These are phyloP conservation scores for Protomyces macrosporus DNA, from an alignment of 1,139 yeast genomes.

Conservation along the genomic window DNA sequence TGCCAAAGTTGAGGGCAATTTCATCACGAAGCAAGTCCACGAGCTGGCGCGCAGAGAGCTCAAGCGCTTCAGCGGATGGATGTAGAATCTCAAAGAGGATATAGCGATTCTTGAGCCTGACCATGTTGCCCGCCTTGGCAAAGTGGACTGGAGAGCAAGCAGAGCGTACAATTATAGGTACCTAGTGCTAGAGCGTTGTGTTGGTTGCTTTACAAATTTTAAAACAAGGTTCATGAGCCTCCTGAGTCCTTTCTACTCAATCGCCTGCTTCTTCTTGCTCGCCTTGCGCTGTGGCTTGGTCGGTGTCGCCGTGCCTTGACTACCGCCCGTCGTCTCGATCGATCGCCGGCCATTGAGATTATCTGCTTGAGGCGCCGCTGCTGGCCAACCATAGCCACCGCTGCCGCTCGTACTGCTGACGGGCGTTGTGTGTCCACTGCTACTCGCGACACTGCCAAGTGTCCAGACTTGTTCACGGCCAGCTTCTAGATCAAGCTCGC, in stretches of 20 bases:
- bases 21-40: constrained; percentile 45
- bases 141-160: no score
- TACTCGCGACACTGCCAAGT: constrained; percentile 15
- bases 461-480: constrained; percentile 22
- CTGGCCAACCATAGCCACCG: constrained; percentile 6
- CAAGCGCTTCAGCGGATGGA: constrained; percentile 12
- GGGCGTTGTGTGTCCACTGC: constrained; percentile 18
- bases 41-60: constrained; percentile 26
- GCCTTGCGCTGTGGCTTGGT: background rate
- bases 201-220: no score
- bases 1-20: constrained; percentile 66
- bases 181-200: no score
- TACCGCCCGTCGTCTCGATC: background rate
- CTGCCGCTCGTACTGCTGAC: constrained; percentile 7
- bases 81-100: constrained; percentile 70
- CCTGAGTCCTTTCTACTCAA: background rate
- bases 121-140: constrained; percentile 48
- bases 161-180: no score
- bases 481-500: constrained; percentile 16
- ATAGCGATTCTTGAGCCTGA: constrained; percentile 78
- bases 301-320: background rate
- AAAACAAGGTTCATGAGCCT: background rate
- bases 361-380: constrained; percentile 8
- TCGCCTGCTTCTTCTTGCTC: background rate
- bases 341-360: background rate